Percentiles rank a stretch among this genome's conserved stretches.
These are phyloP conservation scores for Trametes cubensis DNA, from an alignment of 768 basidiomycete species.

Conservation along the genomic window DNA sequence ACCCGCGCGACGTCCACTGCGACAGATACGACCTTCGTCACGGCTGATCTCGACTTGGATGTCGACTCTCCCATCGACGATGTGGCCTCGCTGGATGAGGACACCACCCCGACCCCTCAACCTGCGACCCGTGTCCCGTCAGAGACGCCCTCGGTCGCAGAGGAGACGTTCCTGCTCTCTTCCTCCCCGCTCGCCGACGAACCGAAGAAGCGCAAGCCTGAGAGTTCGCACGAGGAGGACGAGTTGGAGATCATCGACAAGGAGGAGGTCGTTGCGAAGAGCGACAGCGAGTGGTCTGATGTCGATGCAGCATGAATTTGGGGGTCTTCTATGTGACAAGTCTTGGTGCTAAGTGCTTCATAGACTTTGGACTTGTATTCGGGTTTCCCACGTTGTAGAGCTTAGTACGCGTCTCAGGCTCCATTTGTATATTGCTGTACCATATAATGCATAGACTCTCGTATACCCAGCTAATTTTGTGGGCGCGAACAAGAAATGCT, in stretches of 20 bases:
- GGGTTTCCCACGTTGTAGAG: too few species aligned
- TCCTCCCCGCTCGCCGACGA: constrained; percentile 21
- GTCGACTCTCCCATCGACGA: background rate
- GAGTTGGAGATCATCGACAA: constrained; percentile 20
- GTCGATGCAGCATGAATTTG: constrained; percentile 5
- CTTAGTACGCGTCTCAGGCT: too few species aligned
- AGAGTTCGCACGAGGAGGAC: constrained; percentile 1
- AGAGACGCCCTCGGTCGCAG: background rate
- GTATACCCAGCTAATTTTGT: background rate
- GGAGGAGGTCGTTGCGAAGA: constrained; percentile 16
- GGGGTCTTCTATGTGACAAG: background rate
- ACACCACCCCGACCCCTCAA: background rate
- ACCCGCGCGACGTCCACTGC: constrained; percentile 10
- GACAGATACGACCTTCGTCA: constrained; percentile 5
- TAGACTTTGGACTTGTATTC: background rate
- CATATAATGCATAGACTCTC: background rate
- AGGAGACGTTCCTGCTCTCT: constrained; percentile 19
- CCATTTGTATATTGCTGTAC: background rate
- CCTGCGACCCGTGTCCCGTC: constrained; percentile 5
- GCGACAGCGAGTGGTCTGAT: constrained; percentile 24
- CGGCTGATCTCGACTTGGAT: background rate
- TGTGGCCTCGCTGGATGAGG: background rate
- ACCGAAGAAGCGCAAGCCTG: background rate
- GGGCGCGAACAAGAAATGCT: too few species aligned
- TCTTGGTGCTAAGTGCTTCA: background rate